These are phyloP conservation scores for Emergomyces orientalis DNA, from an alignment of 2,329 filamentous ascomycete species.

Conservation along the genomic window DNA sequence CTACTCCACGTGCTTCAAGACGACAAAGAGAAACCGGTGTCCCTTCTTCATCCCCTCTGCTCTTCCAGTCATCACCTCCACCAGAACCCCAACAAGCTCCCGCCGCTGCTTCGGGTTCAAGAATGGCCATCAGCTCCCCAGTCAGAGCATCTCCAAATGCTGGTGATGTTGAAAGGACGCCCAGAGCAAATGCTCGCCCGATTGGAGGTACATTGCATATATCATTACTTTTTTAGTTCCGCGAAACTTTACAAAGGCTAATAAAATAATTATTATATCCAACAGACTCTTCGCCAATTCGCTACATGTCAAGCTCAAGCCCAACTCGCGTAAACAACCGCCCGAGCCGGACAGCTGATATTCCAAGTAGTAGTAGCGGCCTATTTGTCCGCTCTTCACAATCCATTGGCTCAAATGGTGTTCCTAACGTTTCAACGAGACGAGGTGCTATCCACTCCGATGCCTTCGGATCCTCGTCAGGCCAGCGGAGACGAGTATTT, in stretches of 20 bases:
- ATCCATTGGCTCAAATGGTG: constrained; percentile 44
- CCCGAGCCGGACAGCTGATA: constrained; percentile 55
- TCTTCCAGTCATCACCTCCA: constrained; percentile 57
- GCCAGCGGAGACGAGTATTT: constrained; percentile 50
- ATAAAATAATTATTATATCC: not conserved
- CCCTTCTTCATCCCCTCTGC: constrained; percentile 69
- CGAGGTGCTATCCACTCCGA: constrained; percentile 85
- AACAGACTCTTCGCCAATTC: constrained; percentile 81
- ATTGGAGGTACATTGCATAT: constrained; percentile 31
- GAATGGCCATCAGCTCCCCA: constrained; percentile 43
- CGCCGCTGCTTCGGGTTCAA: constrained; percentile 23
- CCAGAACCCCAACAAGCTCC: constrained; percentile 36
- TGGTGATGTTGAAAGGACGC: constrained; percentile 37
- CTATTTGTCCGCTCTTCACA: constrained; percentile 66
- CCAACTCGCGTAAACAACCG: constrained; percentile 53
- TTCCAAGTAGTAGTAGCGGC: constrained; percentile 74
- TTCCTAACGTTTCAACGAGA: constrained; percentile 49
- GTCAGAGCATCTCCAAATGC: constrained; percentile 29
- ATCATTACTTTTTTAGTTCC: not conserved
- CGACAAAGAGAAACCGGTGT: constrained; percentile 32
- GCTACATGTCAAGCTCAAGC: constrained; percentile 83
- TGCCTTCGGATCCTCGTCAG: constrained; percentile 46
- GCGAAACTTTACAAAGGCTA: not conserved
- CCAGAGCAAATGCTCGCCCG: constrained; percentile 29
- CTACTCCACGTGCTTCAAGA: constrained; percentile 41